Evolutionary conservation across 2,329 filamentous ascomycete species (phyloP).

Genomic region (Exserohilum turcica): DNA sequence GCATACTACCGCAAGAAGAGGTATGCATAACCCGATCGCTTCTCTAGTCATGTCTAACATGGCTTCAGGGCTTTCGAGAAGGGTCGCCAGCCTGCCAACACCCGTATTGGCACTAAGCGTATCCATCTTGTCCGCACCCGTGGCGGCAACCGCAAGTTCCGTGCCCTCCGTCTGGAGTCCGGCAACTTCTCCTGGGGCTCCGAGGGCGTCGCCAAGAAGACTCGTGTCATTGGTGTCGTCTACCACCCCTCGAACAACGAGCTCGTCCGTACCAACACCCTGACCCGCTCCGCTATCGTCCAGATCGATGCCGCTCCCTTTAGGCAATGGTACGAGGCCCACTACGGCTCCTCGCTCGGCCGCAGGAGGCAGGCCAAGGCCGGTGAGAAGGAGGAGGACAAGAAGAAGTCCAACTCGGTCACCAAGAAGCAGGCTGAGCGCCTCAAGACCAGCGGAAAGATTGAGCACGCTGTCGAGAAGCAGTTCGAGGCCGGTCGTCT

Average conservation of each 20-base stretch:
- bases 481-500: conserved; percentile 99
- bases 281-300: conserved; percentile 98
- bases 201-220: conserved; percentile 97
- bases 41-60: conserved; percentile 69
- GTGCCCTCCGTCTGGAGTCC: conserved; percentile 95
- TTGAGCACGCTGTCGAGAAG: conserved; percentile 89
- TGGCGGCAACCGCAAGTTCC: conserved; percentile 99
- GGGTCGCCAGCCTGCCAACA: conserved; percentile 98
- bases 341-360: conserved; percentile 92
- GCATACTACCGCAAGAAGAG: conserved; percentile 65
- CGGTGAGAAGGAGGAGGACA: conserved; percentile 70
- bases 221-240: conserved; percentile 95
- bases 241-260: conserved; percentile 99
- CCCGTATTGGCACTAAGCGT: conserved; percentile 96
- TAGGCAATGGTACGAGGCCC: conserved; percentile 99
- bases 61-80: conserved; percentile 99
- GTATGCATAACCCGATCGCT: conserved; percentile 62
- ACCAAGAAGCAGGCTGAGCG: conserved; percentile 96
- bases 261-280: conserved; percentile 99
- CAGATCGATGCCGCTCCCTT: conserved; percentile 99
- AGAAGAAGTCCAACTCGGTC: conserved; percentile 97
- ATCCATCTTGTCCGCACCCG: conserved; percentile 96
- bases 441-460: conserved; percentile 84
- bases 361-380: conserved; percentile 88
- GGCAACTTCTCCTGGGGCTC: conserved; percentile 99